A percentile compares a stretch with the other conserved stretches of the same genome.
Evolutionary conservation across 1,284 basidiomycete genomes (phyloP).

Genomic region (Ustilago lituana): DNA sequence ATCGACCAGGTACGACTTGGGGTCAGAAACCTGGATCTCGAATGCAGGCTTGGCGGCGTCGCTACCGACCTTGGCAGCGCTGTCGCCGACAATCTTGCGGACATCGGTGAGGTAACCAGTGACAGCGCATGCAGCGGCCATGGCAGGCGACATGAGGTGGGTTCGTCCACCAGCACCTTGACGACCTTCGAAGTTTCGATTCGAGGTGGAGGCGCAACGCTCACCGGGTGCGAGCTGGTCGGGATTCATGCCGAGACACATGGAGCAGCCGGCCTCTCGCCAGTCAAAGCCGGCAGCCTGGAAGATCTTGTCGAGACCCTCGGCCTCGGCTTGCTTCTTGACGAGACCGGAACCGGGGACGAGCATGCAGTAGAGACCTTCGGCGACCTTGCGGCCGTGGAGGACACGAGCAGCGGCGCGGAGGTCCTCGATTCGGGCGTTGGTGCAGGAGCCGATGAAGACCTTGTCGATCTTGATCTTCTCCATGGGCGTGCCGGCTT

Average conservation of each 20-base stretch:
- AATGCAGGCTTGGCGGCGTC: slow-evolving; percentile 52
- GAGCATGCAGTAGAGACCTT: slow-evolving; percentile 63
- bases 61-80: slow-evolving; percentile 41
- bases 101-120: slow-evolving; percentile 66
- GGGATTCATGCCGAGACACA: slow-evolving; percentile 67
- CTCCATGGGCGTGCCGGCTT: slow-evolving; percentile 61
- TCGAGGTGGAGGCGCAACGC: slow-evolving; percentile 67
- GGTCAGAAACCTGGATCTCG: slow-evolving; percentile 56
- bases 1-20: slow-evolving; percentile 57
- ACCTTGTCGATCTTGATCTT: slow-evolving; percentile 67
- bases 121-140: slow-evolving; percentile 65
- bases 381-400: slow-evolving; percentile 61
- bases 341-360: slow-evolving; percentile 66
- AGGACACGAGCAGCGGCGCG: slow-evolving; percentile 63
- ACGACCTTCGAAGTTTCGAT: slow-evolving; percentile 67
- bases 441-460: slow-evolving; percentile 67
- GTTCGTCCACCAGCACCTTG: slow-evolving; percentile 66
- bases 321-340: slow-evolving; percentile 67
- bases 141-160: slow-evolving; percentile 65
- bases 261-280: slow-evolving; percentile 66
- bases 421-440: slow-evolving; percentile 65
- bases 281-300: slow-evolving; percentile 66
- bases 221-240: slow-evolving; percentile 66
- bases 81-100: slow-evolving; percentile 53
- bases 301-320: slow-evolving; percentile 67